Conservation (phyloP, 345 rosid genomes). For the Firmiana major region DNA sequence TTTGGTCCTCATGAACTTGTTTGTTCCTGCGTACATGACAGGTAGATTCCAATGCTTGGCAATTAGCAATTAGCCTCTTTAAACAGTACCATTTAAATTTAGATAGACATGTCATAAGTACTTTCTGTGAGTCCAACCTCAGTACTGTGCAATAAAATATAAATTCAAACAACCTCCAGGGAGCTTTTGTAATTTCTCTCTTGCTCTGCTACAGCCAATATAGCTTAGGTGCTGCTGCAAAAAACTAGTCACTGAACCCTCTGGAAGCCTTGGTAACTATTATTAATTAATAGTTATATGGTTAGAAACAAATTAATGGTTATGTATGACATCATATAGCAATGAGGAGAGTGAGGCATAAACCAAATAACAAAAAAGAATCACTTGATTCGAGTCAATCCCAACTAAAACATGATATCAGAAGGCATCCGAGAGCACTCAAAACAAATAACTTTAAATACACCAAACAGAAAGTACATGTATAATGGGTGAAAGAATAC, state of each 20-base stretch:
- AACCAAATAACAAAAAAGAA: not conserved
- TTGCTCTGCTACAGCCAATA: not conserved
- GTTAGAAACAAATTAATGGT: conserved; percentile 7
- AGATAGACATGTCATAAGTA: not conserved
- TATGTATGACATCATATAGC: not conserved
- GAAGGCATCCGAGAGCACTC: not conserved
- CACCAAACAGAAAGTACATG: not conserved
- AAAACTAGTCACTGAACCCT: not conserved
- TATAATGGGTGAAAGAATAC: not conserved
- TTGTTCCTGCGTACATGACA: not conserved
- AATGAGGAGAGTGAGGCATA: not conserved
- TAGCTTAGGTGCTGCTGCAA: not conserved
- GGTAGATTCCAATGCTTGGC: not conserved
- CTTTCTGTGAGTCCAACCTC: not conserved
- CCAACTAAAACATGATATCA: not conserved
- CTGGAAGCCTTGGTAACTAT: not conserved
- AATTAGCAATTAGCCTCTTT: conserved; percentile 4
- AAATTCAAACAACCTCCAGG: not conserved
- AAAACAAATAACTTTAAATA: not conserved
- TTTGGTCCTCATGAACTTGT: not conserved
- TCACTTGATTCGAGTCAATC: not conserved
- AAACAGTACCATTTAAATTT: not conserved
- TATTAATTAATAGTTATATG: not conserved
- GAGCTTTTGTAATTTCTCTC: not conserved
- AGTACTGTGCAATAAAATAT: not conserved